Evolutionary conservation across 2,329 filamentous ascomycete species (phyloP).

Genomic region (Chlorencoelia australis): DNA sequence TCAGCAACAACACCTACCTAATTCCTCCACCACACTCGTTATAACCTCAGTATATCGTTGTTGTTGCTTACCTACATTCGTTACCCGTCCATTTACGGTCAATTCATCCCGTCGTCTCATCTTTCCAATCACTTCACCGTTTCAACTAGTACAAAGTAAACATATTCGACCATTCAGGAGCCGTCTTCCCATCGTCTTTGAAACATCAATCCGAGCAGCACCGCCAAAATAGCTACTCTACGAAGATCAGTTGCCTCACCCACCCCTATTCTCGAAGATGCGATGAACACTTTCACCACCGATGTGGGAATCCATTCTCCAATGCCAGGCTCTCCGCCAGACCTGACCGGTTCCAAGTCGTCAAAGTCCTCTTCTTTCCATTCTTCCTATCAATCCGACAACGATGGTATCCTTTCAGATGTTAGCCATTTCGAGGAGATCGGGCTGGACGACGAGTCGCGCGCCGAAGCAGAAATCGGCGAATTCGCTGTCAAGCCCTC

Average conservation of each 20-base stretch:
- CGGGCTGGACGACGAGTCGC: constrained; percentile 62
- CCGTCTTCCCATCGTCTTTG: too few relatives aligned
- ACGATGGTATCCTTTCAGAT: constrained; percentile 60
- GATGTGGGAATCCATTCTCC: constrained; percentile 15
- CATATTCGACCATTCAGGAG: too few relatives aligned
- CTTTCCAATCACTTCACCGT: too few relatives aligned
- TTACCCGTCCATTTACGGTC: too few relatives aligned
- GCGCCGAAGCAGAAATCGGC: constrained; percentile 21
- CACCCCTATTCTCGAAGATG: constrained; percentile 20
- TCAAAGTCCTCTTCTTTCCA: constrained; percentile 85
- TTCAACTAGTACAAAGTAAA: too few relatives aligned
- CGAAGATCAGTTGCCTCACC: constrained; percentile 17
- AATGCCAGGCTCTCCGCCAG: constrained; percentile 59
- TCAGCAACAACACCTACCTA: too few relatives aligned
- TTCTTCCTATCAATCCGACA: constrained; percentile 65
- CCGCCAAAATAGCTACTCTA: constrained; percentile 27
- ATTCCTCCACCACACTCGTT: too few relatives aligned
- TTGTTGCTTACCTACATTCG: too few relatives aligned
- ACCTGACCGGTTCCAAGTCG: constrained; percentile 75
- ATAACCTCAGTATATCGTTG: too few relatives aligned
- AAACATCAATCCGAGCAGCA: too few relatives aligned
- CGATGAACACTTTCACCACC: constrained; percentile 19
- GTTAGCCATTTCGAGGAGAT: constrained; percentile 89
- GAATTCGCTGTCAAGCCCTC: constrained; percentile 22
- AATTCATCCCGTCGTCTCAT: too few relatives aligned